A percentile compares a stretch with the other conserved stretches of the same genome.
These are phyloP conservation scores for Amauroascus verrucosus DNA, from an alignment of 2,329 filamentous ascomycete genomes.

Conservation along the genomic window DNA sequence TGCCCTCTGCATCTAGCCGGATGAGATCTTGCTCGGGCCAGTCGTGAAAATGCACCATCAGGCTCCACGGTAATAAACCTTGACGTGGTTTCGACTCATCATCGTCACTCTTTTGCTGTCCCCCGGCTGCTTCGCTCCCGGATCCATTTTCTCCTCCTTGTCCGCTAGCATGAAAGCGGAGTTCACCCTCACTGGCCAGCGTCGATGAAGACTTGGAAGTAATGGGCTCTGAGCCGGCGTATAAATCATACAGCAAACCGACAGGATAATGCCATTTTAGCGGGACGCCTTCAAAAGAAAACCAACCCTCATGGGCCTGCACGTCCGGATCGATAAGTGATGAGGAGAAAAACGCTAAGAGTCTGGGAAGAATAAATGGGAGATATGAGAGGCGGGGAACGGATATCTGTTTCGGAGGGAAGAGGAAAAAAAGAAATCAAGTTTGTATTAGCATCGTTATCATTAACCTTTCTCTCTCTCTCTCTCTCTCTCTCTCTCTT, in stretches of 20 bases:
- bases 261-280: slow-evolving; percentile 64
- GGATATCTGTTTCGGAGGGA: slow-evolving; percentile 41
- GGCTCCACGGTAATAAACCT: slow-evolving; percentile 47
- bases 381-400: slow-evolving; percentile 59
- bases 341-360: slow-evolving; percentile 53
- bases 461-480: too few species aligned
- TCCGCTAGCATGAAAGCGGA: not conserved
- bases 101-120: not conserved
- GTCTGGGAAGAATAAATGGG: slow-evolving; percentile 51
- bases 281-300: slow-evolving; percentile 57
- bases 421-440: too few species aligned
- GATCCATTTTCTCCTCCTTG: not conserved
- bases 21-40: slow-evolving; percentile 51
- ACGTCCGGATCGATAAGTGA: slow-evolving; percentile 50
- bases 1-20: slow-evolving; percentile 44
- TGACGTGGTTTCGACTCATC: not conserved
- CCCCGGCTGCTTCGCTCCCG: not conserved
- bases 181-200: not conserved
- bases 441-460: not conserved
- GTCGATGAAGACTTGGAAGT: slow-evolving; percentile 23
- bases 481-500: too few species aligned
- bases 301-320: slow-evolving; percentile 46
- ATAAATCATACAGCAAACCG: slow-evolving; percentile 59
- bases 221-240: slow-evolving; percentile 45
- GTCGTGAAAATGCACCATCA: slow-evolving; percentile 52